Evolutionary conservation across 1,284 basidiomycete species (phyloP).

Genomic region (Ustilago crameri): DNA sequence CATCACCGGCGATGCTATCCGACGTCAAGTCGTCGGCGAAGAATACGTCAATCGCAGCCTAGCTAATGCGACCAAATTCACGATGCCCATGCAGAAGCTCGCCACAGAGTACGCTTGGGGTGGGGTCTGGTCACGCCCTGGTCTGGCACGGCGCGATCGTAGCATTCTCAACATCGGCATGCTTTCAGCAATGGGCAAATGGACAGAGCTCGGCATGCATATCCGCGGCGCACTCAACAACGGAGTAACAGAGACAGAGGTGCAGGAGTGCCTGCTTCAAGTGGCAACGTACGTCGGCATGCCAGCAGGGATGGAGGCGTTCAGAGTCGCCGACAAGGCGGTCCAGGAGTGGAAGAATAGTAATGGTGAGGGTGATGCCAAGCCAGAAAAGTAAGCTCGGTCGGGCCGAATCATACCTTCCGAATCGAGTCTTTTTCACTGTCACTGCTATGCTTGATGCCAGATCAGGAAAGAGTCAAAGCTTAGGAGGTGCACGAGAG

Average conservation of each 20-base stretch:
- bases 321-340: conserved; percentile 41
- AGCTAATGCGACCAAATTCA: conserved; percentile 25
- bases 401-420: too few relatives aligned
- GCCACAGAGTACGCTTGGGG: conserved; percentile 46
- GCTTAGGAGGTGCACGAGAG: too few relatives aligned
- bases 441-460: too few relatives aligned
- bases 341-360: conserved; percentile 44
- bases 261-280: conserved; percentile 42
- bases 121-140: conserved; percentile 33
- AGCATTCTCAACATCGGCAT: conserved; percentile 46
- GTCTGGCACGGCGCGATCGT: conserved; percentile 35
- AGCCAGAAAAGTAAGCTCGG: too few relatives aligned
- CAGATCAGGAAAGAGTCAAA: too few relatives aligned
- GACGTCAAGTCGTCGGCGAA: conserved; percentile 33
- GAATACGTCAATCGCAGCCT: conserved; percentile 37
- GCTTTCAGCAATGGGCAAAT: conserved; percentile 34
- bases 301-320: conserved; percentile 45
- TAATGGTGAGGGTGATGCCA: too few relatives aligned
- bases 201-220: conserved; percentile 40
- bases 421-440: too few relatives aligned
- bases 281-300: conserved; percentile 45
- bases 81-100: conserved; percentile 33
- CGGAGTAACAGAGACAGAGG: conserved; percentile 36
- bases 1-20: conserved; percentile 23
- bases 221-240: conserved; percentile 49